These are phyloP conservation scores for Abelmoschus esculentus DNA, from an alignment of 345 rosid genomes.

Conservation along the genomic window DNA sequence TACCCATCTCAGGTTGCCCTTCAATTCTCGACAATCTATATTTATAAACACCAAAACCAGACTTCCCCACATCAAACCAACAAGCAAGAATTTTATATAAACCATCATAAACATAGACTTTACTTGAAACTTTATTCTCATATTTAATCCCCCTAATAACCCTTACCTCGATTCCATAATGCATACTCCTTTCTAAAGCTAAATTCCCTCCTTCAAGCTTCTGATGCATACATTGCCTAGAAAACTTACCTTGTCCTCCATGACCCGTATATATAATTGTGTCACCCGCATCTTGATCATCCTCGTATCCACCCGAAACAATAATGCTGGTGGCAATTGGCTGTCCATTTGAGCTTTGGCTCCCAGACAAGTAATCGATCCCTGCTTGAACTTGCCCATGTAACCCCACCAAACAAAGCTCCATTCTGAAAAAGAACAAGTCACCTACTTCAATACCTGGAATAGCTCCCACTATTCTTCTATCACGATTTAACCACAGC, in stretches of 20 bases:
- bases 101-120: slow-evolving; percentile 84
- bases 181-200: slow-evolving; percentile 77
- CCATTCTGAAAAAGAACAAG: slow-evolving; percentile 70
- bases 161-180: slow-evolving; percentile 68
- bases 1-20: slow-evolving; percentile 86
- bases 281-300: slow-evolving; percentile 72
- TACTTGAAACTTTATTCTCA: slow-evolving; percentile 36
- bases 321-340: slow-evolving; percentile 84
- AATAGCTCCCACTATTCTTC: slow-evolving; percentile 74
- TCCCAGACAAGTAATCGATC: slow-evolving; percentile 57
- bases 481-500: slow-evolving; percentile 72
- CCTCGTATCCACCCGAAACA: slow-evolving; percentile 85
- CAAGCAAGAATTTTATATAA: slow-evolving; percentile 67
- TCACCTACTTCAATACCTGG: slow-evolving; percentile 80
- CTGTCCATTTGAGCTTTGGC: slow-evolving; percentile 66
- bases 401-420: slow-evolving; percentile 62
- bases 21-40: slow-evolving; percentile 60
- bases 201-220: slow-evolving; percentile 85
- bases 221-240: slow-evolving; percentile 59
- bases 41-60: slow-evolving; percentile 87
- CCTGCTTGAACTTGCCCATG: slow-evolving; percentile 89
- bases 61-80: slow-evolving; percentile 86
- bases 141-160: slow-evolving; percentile 73
- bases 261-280: slow-evolving; percentile 68
- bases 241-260: slow-evolving; percentile 74